These are phyloP conservation scores for Oldenlandia corymbosa DNA, from an alignment of 257 asterid genomes.

Conservation along the genomic window DNA sequence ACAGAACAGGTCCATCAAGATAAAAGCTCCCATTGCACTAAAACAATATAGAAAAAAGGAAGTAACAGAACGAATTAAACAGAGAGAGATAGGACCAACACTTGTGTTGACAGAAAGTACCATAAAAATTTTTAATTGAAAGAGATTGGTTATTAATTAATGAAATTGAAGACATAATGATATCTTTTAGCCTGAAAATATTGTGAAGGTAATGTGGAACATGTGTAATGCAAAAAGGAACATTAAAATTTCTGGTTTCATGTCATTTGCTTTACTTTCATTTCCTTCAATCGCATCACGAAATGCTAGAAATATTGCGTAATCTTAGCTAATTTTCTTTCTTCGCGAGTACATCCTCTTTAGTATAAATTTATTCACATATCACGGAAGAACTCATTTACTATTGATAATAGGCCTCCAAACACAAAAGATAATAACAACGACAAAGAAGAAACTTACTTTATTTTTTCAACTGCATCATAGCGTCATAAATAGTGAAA, in stretches of 20 bases:
- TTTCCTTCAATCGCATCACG: neutral
- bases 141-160: neutral
- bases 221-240: neutral
- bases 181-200: too few species aligned
- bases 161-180: too few species aligned
- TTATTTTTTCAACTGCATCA: slow-evolving; percentile 88
- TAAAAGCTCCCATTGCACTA: too few species aligned
- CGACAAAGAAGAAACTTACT: slow-evolving; percentile 35
- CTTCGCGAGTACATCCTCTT: neutral
- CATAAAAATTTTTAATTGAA: neutral
- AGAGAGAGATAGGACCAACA: too few species aligned
- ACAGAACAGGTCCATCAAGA: neutral
- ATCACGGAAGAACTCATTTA: neutral
- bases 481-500: slow-evolving; percentile 86
- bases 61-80: too few species aligned
- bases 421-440: neutral
- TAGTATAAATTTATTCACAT: neutral
- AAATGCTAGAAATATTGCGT: neutral
- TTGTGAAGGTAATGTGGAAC: too few species aligned
- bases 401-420: too few species aligned
- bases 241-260: neutral
- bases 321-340: neutral
- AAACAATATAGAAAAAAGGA: too few species aligned
- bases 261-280: neutral
- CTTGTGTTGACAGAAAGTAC: too few species aligned